These are phyloP conservation scores for Camellia japonica DNA, from an alignment of 148 eudicot species.

Conservation along the genomic window DNA sequence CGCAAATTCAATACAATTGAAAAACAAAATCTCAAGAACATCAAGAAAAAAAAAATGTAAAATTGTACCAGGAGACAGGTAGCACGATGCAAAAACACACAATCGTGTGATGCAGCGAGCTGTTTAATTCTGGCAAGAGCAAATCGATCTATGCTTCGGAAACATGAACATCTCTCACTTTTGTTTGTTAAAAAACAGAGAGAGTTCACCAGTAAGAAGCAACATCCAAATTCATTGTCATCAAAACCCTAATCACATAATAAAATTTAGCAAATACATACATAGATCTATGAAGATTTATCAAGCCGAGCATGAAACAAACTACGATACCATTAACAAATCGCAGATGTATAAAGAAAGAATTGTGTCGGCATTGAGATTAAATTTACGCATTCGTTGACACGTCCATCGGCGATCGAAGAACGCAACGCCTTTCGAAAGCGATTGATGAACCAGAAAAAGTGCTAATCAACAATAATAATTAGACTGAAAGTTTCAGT, in stretches of 20 bases:
- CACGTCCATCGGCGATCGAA: slow-evolving; percentile 6
- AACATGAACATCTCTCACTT: slow-evolving; percentile 6
- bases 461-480: too few species aligned
- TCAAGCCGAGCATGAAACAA: too few species aligned
- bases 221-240: too few species aligned
- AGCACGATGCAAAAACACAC: slow-evolving; percentile 5
- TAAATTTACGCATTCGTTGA: slow-evolving; percentile 9
- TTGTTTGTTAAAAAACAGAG: not conserved
- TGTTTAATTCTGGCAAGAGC: slow-evolving; percentile 11
- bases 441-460: too few species aligned
- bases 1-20: not conserved
- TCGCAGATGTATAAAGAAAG: too few species aligned
- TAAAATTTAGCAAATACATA: too few species aligned
- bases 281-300: too few species aligned
- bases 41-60: not conserved
- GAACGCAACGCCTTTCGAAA: slow-evolving; percentile 13
- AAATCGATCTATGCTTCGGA: slow-evolving; percentile 13
- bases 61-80: slow-evolving; percentile 15
- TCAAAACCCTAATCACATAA: too few species aligned
- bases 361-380: not conserved
- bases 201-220: slow-evolving; percentile 18
- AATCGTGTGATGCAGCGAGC: not conserved
- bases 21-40: not conserved
- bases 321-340: too few species aligned
- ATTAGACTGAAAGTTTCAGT: too few species aligned